phyloP scores from a whole-genome alignment of 148 eudicot species.

The Cornus florida region DNA sequence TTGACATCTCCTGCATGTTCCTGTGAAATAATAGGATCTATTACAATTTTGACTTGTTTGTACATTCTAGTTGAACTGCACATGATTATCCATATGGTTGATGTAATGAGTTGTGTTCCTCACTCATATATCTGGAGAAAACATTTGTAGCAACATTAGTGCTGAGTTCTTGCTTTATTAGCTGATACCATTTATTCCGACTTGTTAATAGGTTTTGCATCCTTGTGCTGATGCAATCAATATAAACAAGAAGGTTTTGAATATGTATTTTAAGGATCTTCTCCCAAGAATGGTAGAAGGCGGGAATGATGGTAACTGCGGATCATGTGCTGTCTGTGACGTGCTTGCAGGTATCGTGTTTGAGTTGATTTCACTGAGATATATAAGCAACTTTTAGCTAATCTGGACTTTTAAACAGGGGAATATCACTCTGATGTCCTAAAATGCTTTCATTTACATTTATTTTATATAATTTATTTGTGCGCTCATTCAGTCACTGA shows the following conservation, averaged over 20 bases:
- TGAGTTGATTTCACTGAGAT: too few species aligned
- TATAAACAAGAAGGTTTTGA: conserved; percentile 53
- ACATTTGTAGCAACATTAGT: conserved; percentile 2
- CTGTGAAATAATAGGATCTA: neutral
- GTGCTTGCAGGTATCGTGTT: conserved; percentile 27
- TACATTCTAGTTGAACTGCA: neutral
- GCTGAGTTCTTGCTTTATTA: conserved; percentile 4
- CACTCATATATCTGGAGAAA: neutral
- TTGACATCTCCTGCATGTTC: neutral
- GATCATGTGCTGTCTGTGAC: conserved; percentile 60
- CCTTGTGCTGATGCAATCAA: conserved; percentile 42
- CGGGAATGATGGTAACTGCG: conserved; percentile 61
- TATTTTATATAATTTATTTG: too few species aligned
- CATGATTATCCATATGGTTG: neutral
- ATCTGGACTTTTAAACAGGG: too few species aligned
- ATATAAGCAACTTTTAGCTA: too few species aligned
- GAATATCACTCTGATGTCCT: too few species aligned
- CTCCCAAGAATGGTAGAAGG: conserved; percentile 54
- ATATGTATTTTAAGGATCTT: conserved; percentile 55
- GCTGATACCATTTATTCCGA: neutral
- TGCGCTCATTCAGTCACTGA: too few species aligned
- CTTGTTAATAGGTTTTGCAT: conserved; percentile 47
- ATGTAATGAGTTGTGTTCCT: neutral
- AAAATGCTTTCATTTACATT: too few species aligned
- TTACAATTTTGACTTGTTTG: neutral